Evolutionary conservation across 1,139 yeast genomes (phyloP), one percentile per base, ranked within the genome.

Genomic region (Candida freyschussii): DNA sequence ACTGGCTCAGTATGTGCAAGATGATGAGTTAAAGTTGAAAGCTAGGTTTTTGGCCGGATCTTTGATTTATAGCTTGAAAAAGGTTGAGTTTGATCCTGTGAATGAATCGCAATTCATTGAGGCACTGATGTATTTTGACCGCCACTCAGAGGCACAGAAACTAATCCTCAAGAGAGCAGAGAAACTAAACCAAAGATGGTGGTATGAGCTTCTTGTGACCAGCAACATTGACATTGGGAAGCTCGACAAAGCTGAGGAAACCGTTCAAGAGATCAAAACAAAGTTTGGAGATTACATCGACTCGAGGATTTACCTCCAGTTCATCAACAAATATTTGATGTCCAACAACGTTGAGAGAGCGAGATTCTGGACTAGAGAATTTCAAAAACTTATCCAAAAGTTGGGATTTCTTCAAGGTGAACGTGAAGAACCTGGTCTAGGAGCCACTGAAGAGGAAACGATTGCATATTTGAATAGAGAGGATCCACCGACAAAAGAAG

Each of bases 131-230:
- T 39, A 47, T 17, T 50, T 44, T 37, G 53, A 55, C 2, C 37
- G 51, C 3, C 46, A 45, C 35, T 41, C 43, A 14, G 47, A 48
- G 21, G 65, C 65, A 0, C 43, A 43, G 6, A 36, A 40, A 7
- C 36, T 60, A 12, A 51, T 60, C 29, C 31, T 42, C 13, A 44
- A 51, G 7, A 43, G 44, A 17, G 43, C 49, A 25, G 47, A 40
- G 6, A 52, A 50, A 17, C 48, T 57, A 1, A 38, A 52, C 19
- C 52, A 59, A 33, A 43, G 60, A 29, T 62, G 65, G 64, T 61
- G 66, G 66, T 48, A 54, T 39, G 65, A 60, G 34, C 34, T 60
- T 27, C 57, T 63, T 15, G 40, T 59, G 45, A 53, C 55, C 45
- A 46, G 56, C 11, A 42, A 53, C 15, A 37, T 62, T 22, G 47